Evolutionary conservation across 2,329 filamentous ascomycete species (phyloP).

Genomic region (Cytospora mali): DNA sequence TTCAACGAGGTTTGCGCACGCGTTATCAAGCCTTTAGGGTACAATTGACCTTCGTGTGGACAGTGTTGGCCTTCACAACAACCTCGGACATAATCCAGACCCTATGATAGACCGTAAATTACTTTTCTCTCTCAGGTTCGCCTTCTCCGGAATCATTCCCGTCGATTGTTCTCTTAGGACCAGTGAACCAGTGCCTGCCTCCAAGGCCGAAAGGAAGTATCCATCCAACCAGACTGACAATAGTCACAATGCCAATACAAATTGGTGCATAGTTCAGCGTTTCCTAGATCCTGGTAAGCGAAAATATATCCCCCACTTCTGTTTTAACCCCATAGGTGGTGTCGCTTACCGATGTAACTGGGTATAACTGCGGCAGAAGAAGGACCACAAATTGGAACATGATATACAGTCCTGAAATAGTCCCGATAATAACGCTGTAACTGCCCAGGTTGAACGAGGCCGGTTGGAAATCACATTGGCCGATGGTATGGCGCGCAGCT

Average conservation of each 20-base stretch:
- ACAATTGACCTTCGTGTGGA: background rate
- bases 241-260: slow-evolving; percentile 41
- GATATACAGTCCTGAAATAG: slow-evolving; percentile 39
- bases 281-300: slow-evolving; percentile 25
- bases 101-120: background rate
- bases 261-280: slow-evolving; percentile 45
- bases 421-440: slow-evolving; percentile 32
- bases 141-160: background rate
- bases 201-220: slow-evolving; percentile 39
- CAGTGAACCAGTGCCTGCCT: slow-evolving; percentile 41
- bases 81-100: background rate
- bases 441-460: slow-evolving; percentile 40
- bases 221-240: slow-evolving; percentile 41
- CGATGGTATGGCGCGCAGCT: slow-evolving; percentile 42
- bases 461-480: slow-evolving; percentile 39
- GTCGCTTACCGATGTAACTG: slow-evolving; percentile 34
- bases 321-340: too few relatives aligned
- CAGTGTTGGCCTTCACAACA: background rate
- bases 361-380: slow-evolving; percentile 42
- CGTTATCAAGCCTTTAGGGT: too few relatives aligned
- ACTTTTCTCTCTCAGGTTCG: background rate
- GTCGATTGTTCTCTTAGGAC: slow-evolving; percentile 41
- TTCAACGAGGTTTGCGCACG: background rate
- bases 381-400: slow-evolving; percentile 41
- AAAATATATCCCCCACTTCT: background rate